Percentiles rank a stretch among this genome's conserved stretches.
These are phyloP conservation scores for Pleurotus giganteus DNA, from an alignment of 768 basidiomycete genomes.

Conservation along the genomic window DNA sequence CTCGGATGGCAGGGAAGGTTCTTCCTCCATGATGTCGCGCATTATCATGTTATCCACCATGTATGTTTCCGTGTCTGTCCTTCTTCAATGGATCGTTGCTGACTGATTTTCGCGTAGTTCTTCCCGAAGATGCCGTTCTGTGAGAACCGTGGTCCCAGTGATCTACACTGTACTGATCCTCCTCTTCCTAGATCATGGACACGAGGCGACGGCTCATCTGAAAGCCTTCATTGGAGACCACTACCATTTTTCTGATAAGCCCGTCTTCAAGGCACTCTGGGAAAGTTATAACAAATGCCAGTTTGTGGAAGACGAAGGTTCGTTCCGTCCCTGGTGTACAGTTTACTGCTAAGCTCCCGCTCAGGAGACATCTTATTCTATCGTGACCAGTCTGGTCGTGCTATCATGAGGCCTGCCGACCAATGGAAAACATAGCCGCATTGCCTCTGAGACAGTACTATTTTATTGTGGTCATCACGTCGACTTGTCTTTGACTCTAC, in stretches of 20 bases:
- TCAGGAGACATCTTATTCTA: constrained; percentile 26
- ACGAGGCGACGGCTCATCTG: constrained; percentile 47
- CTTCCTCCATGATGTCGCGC: constrained; percentile 66
- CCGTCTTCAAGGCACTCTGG: constrained; percentile 47
- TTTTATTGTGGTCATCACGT: too few species aligned
- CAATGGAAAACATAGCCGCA: too few species aligned
- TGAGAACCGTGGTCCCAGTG: constrained; percentile 19
- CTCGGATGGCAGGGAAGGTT: constrained; percentile 65
- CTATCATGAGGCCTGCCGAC: constrained; percentile 6
- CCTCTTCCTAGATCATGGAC: constrained; percentile 41
- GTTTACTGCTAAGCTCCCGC: neutral
- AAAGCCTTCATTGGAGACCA: constrained; percentile 48
- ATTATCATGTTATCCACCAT: constrained; percentile 65
- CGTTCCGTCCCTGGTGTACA: too few species aligned
- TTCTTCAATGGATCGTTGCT: neutral
- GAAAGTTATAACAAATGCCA: constrained; percentile 54
- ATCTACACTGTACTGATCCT: neutral
- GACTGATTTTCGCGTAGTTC: constrained; percentile 37
- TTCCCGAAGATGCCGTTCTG: constrained; percentile 63
- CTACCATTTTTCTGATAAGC: constrained; percentile 42
- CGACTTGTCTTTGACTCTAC: too few species aligned
- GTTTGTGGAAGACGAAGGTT: constrained; percentile 58
- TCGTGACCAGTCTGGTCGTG: constrained; percentile 20
- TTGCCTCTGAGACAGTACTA: too few species aligned
- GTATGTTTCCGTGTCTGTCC: constrained; percentile 33